Evolutionary conservation across 441 rosid species (phyloP).

Genomic region (Gossypium gossypioides): DNA sequence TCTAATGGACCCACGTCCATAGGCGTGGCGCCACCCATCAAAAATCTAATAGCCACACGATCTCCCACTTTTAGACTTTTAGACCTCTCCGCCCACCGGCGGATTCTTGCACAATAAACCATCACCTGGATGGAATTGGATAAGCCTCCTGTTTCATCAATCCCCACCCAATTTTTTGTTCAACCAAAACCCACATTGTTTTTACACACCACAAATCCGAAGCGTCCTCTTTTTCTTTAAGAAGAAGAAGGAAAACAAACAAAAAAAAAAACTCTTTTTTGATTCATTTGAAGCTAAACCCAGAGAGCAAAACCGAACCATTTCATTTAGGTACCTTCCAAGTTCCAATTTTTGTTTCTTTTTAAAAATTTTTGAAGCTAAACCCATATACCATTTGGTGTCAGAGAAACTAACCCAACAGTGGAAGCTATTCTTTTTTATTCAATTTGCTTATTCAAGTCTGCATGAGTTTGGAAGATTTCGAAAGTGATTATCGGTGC

Average conservation of each 20-base stretch:
- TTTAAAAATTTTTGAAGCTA: not conserved
- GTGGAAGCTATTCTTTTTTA: not conserved
- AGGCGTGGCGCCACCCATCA: not conserved
- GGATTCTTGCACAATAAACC: constrained; percentile 9
- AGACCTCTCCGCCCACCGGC: constrained; percentile 23
- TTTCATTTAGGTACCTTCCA: not conserved
- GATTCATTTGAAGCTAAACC: not conserved
- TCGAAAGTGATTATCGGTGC: constrained; percentile 18
- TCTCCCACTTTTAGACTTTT: constrained; percentile 10
- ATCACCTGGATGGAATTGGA: not conserved
- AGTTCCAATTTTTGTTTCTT: not conserved
- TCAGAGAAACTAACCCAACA: not conserved
- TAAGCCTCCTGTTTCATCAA: constrained; percentile 7
- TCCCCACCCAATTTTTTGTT: not conserved
- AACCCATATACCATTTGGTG: not conserved
- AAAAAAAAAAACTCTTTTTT: not conserved
- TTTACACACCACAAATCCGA: not conserved
- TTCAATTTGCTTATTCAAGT: constrained; percentile 16
- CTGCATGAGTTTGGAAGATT: constrained; percentile 60
- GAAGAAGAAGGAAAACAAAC: too few species aligned
- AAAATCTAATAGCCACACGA: constrained; percentile 14
- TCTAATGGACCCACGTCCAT: constrained; percentile 16
- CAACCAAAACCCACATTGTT: not conserved
- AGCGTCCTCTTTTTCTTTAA: not conserved
- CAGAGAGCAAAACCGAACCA: not conserved